phyloP scores from a whole-genome alignment of 75 land plant genomes.

The Isoetes taiwanensis region DNA sequence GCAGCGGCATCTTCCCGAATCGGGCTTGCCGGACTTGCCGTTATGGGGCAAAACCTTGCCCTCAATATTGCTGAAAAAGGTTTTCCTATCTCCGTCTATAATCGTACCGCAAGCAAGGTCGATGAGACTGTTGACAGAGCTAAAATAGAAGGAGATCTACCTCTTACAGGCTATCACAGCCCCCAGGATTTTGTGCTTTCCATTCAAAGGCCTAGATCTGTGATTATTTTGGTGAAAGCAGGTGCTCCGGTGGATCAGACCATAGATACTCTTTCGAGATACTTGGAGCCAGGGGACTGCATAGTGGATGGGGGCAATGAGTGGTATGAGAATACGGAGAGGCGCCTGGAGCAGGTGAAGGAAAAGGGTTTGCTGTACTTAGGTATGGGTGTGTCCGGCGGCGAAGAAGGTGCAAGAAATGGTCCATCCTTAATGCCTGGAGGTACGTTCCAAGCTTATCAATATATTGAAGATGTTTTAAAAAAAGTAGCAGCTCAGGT shows the following conservation, averaged over 20 bases:
- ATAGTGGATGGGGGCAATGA: conserved; percentile 67
- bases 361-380: conserved; percentile 44
- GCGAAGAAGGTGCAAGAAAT: conserved; percentile 50
- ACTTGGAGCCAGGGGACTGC: conserved; percentile 55
- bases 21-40: conserved; percentile 28
- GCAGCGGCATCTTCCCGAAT: too few species aligned
- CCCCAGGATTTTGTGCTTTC: conserved; percentile 52
- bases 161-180: conserved; percentile 43
- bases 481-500: conserved; percentile 56
- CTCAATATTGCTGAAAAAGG: conserved; percentile 38
- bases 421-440: conserved; percentile 66
- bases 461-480: conserved; percentile 50
- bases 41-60: conserved; percentile 38
- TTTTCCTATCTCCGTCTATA: conserved; percentile 65
- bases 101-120: conserved; percentile 48
- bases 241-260: conserved; percentile 63
- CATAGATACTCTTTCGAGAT: conserved; percentile 38
- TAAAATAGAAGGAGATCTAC: conserved; percentile 54
- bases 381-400: conserved; percentile 71
- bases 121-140: conserved; percentile 67
- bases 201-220: conserved; percentile 50
- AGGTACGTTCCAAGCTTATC: conserved; percentile 45
- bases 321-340: conserved; percentile 70
- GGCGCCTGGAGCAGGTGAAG: conserved; percentile 29
- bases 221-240: conserved; percentile 62